Conservation (phyloP, 2,329 filamentous ascomycete genomes). For the Trichoderma arundinaceum region DNA sequence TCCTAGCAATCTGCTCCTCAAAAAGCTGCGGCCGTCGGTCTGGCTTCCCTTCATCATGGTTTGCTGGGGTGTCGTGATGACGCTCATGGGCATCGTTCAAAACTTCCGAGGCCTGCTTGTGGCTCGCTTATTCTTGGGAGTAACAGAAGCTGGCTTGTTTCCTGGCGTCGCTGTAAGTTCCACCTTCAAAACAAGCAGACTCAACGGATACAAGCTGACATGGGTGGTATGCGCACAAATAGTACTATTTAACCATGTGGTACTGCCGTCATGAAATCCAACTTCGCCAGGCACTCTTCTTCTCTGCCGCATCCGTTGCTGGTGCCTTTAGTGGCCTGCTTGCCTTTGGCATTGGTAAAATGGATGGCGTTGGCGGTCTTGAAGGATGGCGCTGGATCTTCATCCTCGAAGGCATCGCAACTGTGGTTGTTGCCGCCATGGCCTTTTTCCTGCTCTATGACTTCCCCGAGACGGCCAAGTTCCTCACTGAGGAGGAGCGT, state of each 20-base stretch:
- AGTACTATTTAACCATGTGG: conserved; percentile 64
- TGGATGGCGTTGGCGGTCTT: conserved; percentile 67
- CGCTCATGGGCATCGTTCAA: conserved; percentile 58
- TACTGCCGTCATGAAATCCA: conserved; percentile 63
- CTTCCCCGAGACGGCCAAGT: conserved; percentile 78
- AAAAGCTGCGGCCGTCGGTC: conserved; percentile 71
- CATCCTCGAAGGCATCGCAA: conserved; percentile 72
- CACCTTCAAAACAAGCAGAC: not conserved
- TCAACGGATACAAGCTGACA: not conserved
- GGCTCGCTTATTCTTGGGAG: conserved; percentile 63
- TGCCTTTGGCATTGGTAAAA: conserved; percentile 71
- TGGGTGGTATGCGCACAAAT: not conserved
- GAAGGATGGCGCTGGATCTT: conserved; percentile 71
- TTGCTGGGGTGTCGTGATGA: conserved; percentile 57
- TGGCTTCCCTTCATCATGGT: conserved; percentile 82
- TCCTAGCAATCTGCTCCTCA: conserved; percentile 78
- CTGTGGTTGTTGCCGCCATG: conserved; percentile 67
- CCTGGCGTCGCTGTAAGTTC: conserved; percentile 61
- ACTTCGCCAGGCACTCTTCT: conserved; percentile 72
- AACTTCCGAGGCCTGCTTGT: conserved; percentile 55
- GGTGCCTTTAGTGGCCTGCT: conserved; percentile 78
- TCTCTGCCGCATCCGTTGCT: conserved; percentile 79
- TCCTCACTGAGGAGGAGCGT: conserved; percentile 73
- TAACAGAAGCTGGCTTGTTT: conserved; percentile 71
- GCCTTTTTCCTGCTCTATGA: conserved; percentile 78